Evolutionary conservation across 352 stramenopile species (phyloP).

Genomic region (Globisporangium mamillatum): DNA sequence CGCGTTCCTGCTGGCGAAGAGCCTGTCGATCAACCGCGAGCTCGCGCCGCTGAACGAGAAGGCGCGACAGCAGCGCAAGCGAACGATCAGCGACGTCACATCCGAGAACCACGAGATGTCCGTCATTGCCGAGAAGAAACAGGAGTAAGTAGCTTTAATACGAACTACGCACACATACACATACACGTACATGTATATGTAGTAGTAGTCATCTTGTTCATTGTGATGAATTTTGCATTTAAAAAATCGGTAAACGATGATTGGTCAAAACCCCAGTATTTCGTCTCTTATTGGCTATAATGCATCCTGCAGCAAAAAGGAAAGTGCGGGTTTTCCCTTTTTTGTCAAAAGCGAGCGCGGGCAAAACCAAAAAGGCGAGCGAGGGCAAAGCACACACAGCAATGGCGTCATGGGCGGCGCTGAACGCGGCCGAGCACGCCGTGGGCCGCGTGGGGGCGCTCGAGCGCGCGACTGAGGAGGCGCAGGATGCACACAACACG

Average conservation of each 20-base stretch:
- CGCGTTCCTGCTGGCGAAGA: slow-evolving; percentile 96
- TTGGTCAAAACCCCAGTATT: not conserved
- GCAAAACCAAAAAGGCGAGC: slow-evolving; percentile 7
- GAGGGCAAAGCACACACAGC: not conserved
- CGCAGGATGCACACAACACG: slow-evolving; percentile 62
- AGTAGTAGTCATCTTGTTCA: not conserved
- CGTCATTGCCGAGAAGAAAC: not conserved
- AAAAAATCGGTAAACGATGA: not conserved
- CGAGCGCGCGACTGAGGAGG: slow-evolving; percentile 53
- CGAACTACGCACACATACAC: not conserved
- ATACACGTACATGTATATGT: not conserved
- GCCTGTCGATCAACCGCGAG: slow-evolving; percentile 65
- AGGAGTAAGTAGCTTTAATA: not conserved
- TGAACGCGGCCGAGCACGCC: slow-evolving; percentile 47
- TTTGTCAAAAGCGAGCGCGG: not conserved
- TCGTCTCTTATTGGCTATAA: not conserved
- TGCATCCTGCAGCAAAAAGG: not conserved
- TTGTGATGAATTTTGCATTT: not conserved
- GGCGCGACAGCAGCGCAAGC: slow-evolving; percentile 44
- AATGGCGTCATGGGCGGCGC: slow-evolving; percentile 66
- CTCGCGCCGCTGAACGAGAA: slow-evolving; percentile 65
- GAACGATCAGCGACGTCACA: slow-evolving; percentile 29
- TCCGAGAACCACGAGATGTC: not conserved
- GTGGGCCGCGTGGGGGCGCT: slow-evolving; percentile 13
- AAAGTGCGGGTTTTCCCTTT: not conserved